These are phyloP conservation scores for Camelina laxa DNA, from an alignment of 345 rosid genomes.

Conservation along the genomic window DNA sequence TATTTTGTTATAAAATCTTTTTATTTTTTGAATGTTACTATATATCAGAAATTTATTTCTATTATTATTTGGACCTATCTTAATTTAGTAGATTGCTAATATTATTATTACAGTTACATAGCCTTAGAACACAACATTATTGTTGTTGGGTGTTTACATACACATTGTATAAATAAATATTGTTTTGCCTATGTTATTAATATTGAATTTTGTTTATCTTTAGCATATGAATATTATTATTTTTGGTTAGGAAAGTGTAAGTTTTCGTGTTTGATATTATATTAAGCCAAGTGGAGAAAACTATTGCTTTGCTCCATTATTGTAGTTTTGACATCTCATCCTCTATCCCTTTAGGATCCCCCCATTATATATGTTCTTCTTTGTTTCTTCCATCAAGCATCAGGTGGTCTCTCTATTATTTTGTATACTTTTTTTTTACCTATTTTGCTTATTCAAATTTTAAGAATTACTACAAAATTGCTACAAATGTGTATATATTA, in stretches of 20 bases:
- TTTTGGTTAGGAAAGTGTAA: background rate
- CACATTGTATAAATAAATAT: background rate
- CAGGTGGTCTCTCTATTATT: conserved; percentile 38
- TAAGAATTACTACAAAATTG: background rate
- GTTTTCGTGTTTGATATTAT: conserved; percentile 41
- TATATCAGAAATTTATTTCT: background rate
- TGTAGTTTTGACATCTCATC: conserved; percentile 47
- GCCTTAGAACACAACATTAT: conserved; percentile 3
- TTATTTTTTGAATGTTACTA: background rate
- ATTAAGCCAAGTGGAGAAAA: conserved; percentile 41
- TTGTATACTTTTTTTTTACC: background rate
- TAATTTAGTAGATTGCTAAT: background rate
- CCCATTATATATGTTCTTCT: conserved; percentile 27
- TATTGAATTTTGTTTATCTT: background rate
- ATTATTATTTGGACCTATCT: conserved; percentile 46
- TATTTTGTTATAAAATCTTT: background rate
- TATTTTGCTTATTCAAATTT: background rate
- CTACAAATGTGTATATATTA: background rate
- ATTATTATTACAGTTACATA: conserved; percentile 18
- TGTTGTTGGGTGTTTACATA: conserved; percentile 1
- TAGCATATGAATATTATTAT: background rate
- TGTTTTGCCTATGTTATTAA: background rate
- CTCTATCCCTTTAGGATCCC: conserved; percentile 37
- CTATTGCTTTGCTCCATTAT: conserved; percentile 44
- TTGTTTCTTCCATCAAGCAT: conserved; percentile 39